Percentiles rank a stretch among this genome's conserved stretches.
Conservation (phyloP, 2,329 filamentous ascomycete species). For the Ramichloridium luteum region DNA sequence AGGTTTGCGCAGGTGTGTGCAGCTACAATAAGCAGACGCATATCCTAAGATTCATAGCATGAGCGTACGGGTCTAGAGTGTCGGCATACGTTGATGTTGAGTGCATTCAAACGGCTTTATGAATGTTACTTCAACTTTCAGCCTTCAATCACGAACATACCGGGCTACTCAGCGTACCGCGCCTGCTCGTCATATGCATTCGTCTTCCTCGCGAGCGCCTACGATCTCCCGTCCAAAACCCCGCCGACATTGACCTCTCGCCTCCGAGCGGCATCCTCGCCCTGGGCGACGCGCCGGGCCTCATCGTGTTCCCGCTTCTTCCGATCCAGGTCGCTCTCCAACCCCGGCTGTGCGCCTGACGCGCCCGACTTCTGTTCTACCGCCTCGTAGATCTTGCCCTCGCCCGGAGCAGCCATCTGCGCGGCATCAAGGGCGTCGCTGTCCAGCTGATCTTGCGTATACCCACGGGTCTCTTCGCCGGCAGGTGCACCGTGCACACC, state of each 20-base stretch:
- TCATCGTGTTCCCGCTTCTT: conserved; percentile 40
- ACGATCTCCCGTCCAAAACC: no score
- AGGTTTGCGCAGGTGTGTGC: no score
- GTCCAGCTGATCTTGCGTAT: conserved; percentile 31
- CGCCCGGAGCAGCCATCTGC: conserved; percentile 38
- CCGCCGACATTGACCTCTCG: conserved; percentile 30
- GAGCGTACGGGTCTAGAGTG: no score
- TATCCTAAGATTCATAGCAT: no score
- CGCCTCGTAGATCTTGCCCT: conserved; percentile 32
- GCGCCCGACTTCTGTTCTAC: conserved; percentile 29
- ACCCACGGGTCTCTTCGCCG: conserved; percentile 32
- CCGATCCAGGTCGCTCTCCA: conserved; percentile 35
- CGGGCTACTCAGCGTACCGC: no score
- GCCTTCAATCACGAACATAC: no score
- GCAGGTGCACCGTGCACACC: conserved; percentile 33
- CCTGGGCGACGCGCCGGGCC: conserved; percentile 29
- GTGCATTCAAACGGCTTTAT: no score
- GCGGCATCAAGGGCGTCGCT: conserved; percentile 35
- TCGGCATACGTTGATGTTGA: no score
- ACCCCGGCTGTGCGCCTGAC: conserved; percentile 26
- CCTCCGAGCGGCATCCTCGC: conserved; percentile 20
- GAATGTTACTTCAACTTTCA: no score
- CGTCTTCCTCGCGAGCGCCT: no score
- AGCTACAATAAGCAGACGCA: no score
- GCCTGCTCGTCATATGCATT: no score